Base-by-base conservation (phyloP, 2,329 filamentous ascomycete genomes). In the Exophiala aquamarina region DNA sequence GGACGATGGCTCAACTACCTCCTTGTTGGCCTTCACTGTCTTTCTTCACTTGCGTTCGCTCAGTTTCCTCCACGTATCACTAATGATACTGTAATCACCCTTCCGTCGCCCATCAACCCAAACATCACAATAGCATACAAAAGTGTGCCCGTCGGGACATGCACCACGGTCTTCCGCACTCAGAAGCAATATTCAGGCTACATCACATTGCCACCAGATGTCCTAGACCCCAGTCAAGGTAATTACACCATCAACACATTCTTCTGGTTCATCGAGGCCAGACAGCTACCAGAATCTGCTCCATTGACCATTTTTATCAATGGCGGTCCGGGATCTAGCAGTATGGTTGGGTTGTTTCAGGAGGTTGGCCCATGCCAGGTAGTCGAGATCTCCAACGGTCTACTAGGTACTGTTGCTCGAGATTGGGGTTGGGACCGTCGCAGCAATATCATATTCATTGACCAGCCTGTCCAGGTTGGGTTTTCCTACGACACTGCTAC, bases 141-240 rank as follows among this genome's bases (percentile, higher is more conserved):
- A 60, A 69, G 74, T 28, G 78, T 78, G 2, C 74, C 78, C 3
- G 64, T 71, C 6, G 81, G 78, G 36, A 82, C 77, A 10, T 89
- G 86, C 64, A 76, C 71, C 37, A 87, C 85, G 1, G 79, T 78
- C 6, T 86, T 86, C 59, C 62, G 73, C 35, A 72, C 71, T 1
- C 85, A 89, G 64, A 77, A 82, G 63, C 85, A 88, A 63, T 86
- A 83, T 61, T 80, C 82, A 3, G 85, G 85, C 59, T 87, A 86
- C 76, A 79, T 88, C 46, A 75, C 69, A 43, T 66, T 87, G 4
- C 80, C 82, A 4, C 60, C 63, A n/a, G 59, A 56, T 29, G 52
- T 58, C 19, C 51, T 63, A 17, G 48, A 57, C 19, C 60, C 62
- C 7, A 59, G 53, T 26, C 61, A 63, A 52, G 61, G 63, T 37